A percentile compares a stretch with the other conserved stretches of the same genome.
Conservation (phyloP, 805 yeast species). For the Starmerella asiatica region DNA sequence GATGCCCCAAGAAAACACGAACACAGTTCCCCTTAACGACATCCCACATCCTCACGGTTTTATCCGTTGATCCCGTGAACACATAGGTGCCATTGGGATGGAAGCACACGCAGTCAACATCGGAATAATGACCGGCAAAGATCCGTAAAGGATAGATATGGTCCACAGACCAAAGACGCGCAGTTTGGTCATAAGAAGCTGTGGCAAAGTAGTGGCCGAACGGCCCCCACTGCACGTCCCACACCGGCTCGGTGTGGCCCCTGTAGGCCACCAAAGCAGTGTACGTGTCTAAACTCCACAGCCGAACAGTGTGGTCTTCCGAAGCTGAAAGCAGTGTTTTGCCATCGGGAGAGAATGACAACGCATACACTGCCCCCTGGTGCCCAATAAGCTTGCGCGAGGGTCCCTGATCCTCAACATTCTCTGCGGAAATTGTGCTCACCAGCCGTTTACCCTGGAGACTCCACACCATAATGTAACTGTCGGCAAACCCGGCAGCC, state of each 20-base stretch:
- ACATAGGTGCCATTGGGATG: constrained; percentile 94
- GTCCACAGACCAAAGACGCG: constrained; percentile 94
- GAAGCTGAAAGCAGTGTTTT: constrained; percentile 66
- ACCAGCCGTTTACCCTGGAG: constrained; percentile 76
- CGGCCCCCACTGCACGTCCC: constrained; percentile 95
- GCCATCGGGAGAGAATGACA: constrained; percentile 83
- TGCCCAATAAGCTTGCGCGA: constrained; percentile 65
- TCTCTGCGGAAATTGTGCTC: constrained; percentile 20
- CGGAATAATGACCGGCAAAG: constrained; percentile 94
- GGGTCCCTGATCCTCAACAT: constrained; percentile 16
- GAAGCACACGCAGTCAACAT: constrained; percentile 87
- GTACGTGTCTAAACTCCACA: constrained; percentile 90
- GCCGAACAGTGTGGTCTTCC: constrained; percentile 80
- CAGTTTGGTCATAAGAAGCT: constrained; percentile 95
- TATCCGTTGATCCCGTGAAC: constrained; percentile 89
- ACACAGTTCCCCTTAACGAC: constrained; percentile 77
- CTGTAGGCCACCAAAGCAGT: constrained; percentile 84
- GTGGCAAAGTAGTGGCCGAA: constrained; percentile 97
- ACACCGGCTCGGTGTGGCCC: constrained; percentile 91
- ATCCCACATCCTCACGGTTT: constrained; percentile 98
- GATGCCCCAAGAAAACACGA: constrained; percentile 82
- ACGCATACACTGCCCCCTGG: constrained; percentile 84
- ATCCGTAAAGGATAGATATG: constrained; percentile 92
- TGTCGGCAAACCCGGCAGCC: constrained; percentile 92
- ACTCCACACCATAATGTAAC: constrained; percentile 82